phyloP scores from a whole-genome alignment of 2,329 filamentous ascomycete genomes.

The Ceratocystis cacaofunesta region DNA sequence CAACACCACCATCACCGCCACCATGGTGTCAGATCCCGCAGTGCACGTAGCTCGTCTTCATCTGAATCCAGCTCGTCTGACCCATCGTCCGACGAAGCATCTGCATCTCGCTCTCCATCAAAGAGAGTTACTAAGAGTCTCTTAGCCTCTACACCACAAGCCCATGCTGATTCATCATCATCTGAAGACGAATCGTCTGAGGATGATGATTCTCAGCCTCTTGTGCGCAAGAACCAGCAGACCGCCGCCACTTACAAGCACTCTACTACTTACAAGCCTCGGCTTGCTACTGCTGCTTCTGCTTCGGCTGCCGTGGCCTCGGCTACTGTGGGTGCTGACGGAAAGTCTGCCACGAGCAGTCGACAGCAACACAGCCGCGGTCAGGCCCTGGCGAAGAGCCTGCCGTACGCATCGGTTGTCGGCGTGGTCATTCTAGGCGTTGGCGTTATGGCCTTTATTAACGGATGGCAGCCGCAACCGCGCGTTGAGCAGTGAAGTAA shows the following conservation, averaged over 20 bases:
- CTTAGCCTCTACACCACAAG: neutral
- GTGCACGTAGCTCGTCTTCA: conserved; percentile 4
- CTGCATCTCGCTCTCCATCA: neutral
- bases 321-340: neutral
- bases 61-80: conserved; percentile 2
- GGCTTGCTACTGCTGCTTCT: too few species aligned
- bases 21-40: neutral
- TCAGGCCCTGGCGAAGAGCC: conserved; percentile 31
- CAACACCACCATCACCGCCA: neutral
- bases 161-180: conserved; percentile 2
- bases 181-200: conserved; percentile 7
- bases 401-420: conserved; percentile 69
- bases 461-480: conserved; percentile 53
- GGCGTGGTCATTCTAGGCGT: conserved; percentile 70
- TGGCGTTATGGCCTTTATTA: conserved; percentile 74
- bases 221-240: neutral
- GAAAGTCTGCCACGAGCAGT: neutral
- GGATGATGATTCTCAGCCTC: neutral
- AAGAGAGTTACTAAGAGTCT: neutral
- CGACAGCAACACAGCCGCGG: conserved; percentile 7
- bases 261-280: too few species aligned
- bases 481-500: conserved; percentile 19
- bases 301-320: neutral
- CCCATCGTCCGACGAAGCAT: neutral
- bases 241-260: neutral